Conservation (phyloP, 768 basidiomycete genomes). For the Glaciozyma antarctica region DNA sequence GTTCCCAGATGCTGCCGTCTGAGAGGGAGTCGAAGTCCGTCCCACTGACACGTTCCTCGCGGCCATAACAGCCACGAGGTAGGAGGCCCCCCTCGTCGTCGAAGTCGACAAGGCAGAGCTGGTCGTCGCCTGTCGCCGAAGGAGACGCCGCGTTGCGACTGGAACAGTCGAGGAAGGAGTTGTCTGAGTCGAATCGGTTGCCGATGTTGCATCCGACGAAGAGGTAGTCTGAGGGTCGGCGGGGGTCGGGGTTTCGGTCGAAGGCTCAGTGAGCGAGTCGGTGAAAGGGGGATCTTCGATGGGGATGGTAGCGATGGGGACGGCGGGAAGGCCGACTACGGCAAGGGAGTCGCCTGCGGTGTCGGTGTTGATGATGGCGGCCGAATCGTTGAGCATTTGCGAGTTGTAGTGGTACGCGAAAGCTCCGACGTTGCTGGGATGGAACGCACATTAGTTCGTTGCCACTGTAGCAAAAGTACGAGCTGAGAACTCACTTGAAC, state of each 20-base stretch:
- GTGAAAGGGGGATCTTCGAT: too few relatives aligned
- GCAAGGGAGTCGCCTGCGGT: conserved; percentile 13
- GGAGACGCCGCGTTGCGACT: not conserved
- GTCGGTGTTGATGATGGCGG: conserved; percentile 50
- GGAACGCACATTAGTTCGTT: not conserved
- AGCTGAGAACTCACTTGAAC: conserved; percentile 18
- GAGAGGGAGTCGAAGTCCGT: not conserved
- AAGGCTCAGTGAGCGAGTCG: not conserved
- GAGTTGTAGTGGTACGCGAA: conserved; percentile 19
- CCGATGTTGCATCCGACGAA: not conserved
- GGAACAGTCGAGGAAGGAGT: not conserved
- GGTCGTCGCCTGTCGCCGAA: not conserved
- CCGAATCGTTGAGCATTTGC: conserved; percentile 49
- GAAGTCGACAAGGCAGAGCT: conserved; percentile 15
- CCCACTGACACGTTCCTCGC: conserved; percentile 44
- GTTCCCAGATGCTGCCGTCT: conserved; percentile 42
- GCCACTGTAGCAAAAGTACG: not conserved
- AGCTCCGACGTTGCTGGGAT: conserved; percentile 15
- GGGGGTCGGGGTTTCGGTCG: not conserved
- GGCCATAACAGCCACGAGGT: conserved; percentile 1
- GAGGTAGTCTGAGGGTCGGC: not conserved
- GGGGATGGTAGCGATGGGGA: conserved; percentile 7
- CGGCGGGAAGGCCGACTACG: conserved; percentile 11
- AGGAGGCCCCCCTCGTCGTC: conserved; percentile 10
- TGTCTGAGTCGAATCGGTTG: too few relatives aligned